A percentile compares a stretch with the other conserved stretches of the same genome.
These are phyloP conservation scores for Eucalyptus polyanthemos DNA, from an alignment of 345 rosid genomes.

Conservation along the genomic window DNA sequence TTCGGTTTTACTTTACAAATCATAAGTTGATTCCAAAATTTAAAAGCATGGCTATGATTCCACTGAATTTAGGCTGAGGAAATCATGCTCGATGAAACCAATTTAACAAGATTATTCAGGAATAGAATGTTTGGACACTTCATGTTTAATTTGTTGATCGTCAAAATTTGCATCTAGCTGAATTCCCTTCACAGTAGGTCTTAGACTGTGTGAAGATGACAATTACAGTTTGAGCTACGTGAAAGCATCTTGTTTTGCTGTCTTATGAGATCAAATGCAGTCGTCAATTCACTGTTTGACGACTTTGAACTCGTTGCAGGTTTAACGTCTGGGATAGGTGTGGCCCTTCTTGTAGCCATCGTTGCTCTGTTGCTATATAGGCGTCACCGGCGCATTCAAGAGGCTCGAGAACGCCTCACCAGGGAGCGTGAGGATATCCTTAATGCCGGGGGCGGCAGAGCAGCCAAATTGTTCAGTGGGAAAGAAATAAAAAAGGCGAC, in stretches of 20 bases:
- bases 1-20: background rate
- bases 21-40: background rate
- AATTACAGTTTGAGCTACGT: background rate
- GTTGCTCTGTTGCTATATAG: constrained; percentile 4
- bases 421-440: constrained; percentile 20
- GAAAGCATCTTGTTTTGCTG: background rate
- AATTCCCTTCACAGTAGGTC: background rate
- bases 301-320: background rate
- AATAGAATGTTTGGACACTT: background rate
- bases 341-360: background rate
- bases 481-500: constrained; percentile 31
- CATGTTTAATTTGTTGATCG: background rate
- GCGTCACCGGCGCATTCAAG: constrained; percentile 7
- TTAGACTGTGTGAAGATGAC: background rate
- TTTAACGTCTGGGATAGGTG: constrained; percentile 13
- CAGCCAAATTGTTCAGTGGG: constrained; percentile 13
- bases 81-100: background rate
- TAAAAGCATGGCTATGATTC: background rate
- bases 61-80: too few species aligned
- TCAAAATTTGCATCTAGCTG: background rate
- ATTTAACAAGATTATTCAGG: background rate
- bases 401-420: constrained; percentile 8
- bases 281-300: background rate
- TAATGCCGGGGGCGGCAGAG: constrained; percentile 11
- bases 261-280: background rate